These are phyloP conservation scores for Microbotryum lychnidis-dioicae DNA, from an alignment of 1,284 basidiomycete species.

Conservation along the genomic window DNA sequence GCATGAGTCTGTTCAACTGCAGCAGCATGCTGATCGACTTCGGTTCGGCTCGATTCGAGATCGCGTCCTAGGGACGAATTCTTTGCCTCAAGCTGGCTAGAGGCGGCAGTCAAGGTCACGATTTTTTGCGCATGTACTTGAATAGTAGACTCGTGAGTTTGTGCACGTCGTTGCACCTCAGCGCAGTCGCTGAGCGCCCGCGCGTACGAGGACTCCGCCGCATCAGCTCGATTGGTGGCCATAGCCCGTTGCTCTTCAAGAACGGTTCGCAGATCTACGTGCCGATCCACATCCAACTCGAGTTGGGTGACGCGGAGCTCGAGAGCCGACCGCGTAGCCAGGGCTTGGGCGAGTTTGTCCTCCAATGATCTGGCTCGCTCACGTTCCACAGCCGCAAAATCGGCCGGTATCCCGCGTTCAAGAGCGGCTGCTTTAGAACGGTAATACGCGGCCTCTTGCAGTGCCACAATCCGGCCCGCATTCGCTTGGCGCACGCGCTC, in stretches of 20 bases:
- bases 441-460: slow-evolving; percentile 94
- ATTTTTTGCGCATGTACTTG: slow-evolving; percentile 73
- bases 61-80: slow-evolving; percentile 59
- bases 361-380: slow-evolving; percentile 76
- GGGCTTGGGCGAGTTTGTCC: slow-evolving; percentile 61
- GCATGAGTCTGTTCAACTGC: slow-evolving; percentile 76
- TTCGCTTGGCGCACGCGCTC: slow-evolving; percentile 74
- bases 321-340: slow-evolving; percentile 60
- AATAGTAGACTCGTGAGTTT: slow-evolving; percentile 56
- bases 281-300: slow-evolving; percentile 39
- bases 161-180: slow-evolving; percentile 61
- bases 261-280: slow-evolving; percentile 51
- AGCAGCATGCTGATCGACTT: slow-evolving; percentile 72
- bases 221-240: slow-evolving; percentile 69
- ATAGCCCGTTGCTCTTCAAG: slow-evolving; percentile 75
- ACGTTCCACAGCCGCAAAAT: slow-evolving; percentile 64
- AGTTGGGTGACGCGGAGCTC: slow-evolving; percentile 69
- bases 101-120: slow-evolving; percentile 62
- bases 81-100: slow-evolving; percentile 74
- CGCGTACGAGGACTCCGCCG: slow-evolving; percentile 69
- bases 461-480: slow-evolving; percentile 63
- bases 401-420: slow-evolving; percentile 61
- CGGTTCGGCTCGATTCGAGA: slow-evolving; percentile 45
- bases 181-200: slow-evolving; percentile 60
- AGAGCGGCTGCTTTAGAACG: slow-evolving; percentile 84